Base-by-base conservation (phyloP, 352 stramenopile species). In the Pythium coloratum region DNA sequence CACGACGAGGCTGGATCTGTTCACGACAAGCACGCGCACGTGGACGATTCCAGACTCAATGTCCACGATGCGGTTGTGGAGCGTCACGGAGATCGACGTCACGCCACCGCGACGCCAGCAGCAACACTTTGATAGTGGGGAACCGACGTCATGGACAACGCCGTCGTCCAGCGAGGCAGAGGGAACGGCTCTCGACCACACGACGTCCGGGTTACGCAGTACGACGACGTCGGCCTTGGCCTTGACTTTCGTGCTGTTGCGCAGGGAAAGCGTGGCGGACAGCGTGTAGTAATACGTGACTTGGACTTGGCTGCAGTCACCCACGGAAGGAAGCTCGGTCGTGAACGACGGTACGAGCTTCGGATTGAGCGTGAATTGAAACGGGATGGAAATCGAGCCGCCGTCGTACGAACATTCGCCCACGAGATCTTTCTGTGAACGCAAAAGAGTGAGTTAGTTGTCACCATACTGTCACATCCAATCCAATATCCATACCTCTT, bases 41-140 rank as follows among this genome's bases (percentile, higher is more conserved):
- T 62, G 55, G n/a, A 62, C 55, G 3, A 62, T 38, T 12, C 55
- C 55, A 33, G 28, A 28, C 18, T 47, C 55, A 12, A 62, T 42
- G 24, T 62, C 55, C 12, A 62, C 55, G 16, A 42, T 62, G 2
- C 55, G 55, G 33, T 62, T 62, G 55, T 62, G 55, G 38, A 62
- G 47, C 13, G 55, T 62, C 13, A 26, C 55, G 0, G 55, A 53
- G n/a, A 62, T 9, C 2, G 38, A 34, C 7, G 55, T 62, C 6
- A 36, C 38, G 3, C 55, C 55, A 40, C 55, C 20, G 12, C 55
- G 32, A 14, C 50, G 50, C n/a, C 50, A 56, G 26, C n/a, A 56
- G 30, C 50, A 54, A 14, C 46, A 54, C n/a, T 32, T 32, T 20
- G 50, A 26, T 20, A 56, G 26, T 34, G 50, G 50, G 6, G 50